Evolutionary conservation across 306 rosid genomes (phyloP).

Genomic region (Cicer pinnatifidum): DNA sequence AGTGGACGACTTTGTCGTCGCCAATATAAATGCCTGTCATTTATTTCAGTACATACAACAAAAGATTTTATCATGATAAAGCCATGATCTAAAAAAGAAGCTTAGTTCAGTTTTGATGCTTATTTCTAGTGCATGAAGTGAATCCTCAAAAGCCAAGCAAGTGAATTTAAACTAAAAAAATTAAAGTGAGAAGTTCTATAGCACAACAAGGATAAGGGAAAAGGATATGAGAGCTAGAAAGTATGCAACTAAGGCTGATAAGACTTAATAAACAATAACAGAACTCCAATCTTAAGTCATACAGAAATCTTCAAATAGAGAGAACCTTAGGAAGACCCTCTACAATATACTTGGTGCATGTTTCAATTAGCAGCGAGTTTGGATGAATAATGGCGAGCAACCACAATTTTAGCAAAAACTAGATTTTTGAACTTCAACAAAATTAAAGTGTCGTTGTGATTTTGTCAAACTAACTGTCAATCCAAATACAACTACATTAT

Average conservation of each 20-base stretch:
- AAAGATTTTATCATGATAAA: constrained; percentile 10
- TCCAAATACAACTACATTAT: too few relatives aligned
- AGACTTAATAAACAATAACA: constrained; percentile 20
- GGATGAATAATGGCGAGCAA: too few relatives aligned
- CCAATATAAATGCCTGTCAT: constrained; percentile 78
- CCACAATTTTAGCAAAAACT: too few relatives aligned
- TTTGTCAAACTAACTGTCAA: too few relatives aligned
- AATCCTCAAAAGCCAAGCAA: constrained; percentile 30
- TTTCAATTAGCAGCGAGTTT: too few relatives aligned
- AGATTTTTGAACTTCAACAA: too few relatives aligned
- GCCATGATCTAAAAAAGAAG: not conserved
- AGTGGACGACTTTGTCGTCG: constrained; percentile 79
- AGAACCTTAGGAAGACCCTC: not conserved
- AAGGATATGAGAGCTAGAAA: not conserved
- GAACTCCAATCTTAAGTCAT: not conserved
- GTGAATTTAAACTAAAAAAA: not conserved
- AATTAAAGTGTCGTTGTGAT: too few relatives aligned
- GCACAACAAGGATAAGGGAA: constrained; percentile 6
- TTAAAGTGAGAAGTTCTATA: not conserved
- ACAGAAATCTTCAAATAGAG: constrained; percentile 13
- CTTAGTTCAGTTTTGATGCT: not conserved
- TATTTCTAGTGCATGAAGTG: not conserved
- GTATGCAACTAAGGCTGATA: not conserved
- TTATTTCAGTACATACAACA: constrained; percentile 14
- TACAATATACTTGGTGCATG: not conserved